Conservation (phyloP, 2,329 filamentous ascomycete genomes). For the Botrytis hyacinthi region DNA sequence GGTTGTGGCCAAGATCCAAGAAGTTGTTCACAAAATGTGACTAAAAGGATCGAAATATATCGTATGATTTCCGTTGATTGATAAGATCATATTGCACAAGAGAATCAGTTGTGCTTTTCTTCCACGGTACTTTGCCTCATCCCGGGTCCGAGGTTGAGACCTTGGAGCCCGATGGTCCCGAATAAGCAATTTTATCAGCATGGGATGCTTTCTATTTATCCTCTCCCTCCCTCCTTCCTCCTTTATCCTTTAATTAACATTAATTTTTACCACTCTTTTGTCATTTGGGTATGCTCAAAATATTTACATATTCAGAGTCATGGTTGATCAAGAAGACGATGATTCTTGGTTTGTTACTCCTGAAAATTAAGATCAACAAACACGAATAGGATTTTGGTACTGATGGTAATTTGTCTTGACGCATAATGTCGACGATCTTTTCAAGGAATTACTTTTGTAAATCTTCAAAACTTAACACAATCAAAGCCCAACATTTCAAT, state of each 20-base stretch:
- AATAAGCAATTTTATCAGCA: background rate
- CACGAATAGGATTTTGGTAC: background rate
- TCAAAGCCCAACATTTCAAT: background rate
- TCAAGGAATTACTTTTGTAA: background rate
- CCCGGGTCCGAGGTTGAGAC: background rate
- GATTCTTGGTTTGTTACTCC: background rate
- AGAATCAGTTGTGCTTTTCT: background rate
- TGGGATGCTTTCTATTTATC: background rate
- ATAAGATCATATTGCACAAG: background rate
- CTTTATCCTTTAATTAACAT: background rate
- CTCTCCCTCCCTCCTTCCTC: background rate
- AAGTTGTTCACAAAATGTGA: background rate
- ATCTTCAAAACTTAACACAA: background rate
- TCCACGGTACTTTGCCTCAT: background rate
- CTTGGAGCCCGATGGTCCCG: background rate
- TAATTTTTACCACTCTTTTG: background rate
- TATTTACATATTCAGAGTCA: background rate
- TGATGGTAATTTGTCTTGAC: background rate
- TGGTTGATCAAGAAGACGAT: background rate
- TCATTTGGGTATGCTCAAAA: background rate
- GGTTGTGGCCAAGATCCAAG: background rate
- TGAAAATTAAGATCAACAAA: constrained; percentile 4
- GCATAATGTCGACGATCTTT: background rate
- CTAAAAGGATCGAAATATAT: background rate
- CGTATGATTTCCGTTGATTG: background rate